Conservation (phyloP, 768 basidiomycete species). For the Strobilomyces confusus region DNA sequence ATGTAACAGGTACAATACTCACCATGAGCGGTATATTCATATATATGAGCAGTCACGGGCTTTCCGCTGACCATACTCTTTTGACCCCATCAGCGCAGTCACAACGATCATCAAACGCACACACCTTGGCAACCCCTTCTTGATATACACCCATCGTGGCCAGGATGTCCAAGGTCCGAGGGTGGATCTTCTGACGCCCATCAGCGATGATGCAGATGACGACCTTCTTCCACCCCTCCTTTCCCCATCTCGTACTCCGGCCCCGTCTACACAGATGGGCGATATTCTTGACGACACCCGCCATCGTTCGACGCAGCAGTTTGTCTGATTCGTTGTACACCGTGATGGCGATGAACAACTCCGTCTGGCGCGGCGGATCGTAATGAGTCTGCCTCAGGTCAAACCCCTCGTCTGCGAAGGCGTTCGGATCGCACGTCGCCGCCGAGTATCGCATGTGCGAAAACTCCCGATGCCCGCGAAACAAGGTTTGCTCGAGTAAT, state of each 20-base stretch:
- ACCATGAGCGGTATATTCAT: constrained; percentile 94
- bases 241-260: constrained; percentile 91
- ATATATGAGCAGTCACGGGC: constrained; percentile 85
- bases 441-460: constrained; percentile 96
- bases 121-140: constrained; percentile 83
- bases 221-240: constrained; percentile 98
- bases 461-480: constrained; percentile 81
- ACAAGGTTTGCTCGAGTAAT: constrained; percentile 75
- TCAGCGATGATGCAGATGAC: constrained; percentile 91
- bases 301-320: constrained; percentile 89
- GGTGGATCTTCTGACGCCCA: constrained; percentile 81
- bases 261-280: constrained; percentile 83
- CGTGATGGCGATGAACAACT: constrained; percentile 86
- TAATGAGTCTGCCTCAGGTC: constrained; percentile 86
- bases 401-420: constrained; percentile 78
- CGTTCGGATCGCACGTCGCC: constrained; percentile 93
- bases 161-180: constrained; percentile 76
- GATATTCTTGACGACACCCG: constrained; percentile 93
- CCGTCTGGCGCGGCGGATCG: constrained; percentile 88
- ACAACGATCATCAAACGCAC: constrained; percentile 9
- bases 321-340: constrained; percentile 45
- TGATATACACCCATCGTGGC: constrained; percentile 95
- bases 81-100: constrained; percentile 4
- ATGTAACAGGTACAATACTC: background rate
- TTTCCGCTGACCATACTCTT: constrained; percentile 76